Evolutionary conservation across 2,329 filamentous ascomycete genomes (phyloP).

Genomic region (Colletotrichum cereale): DNA sequence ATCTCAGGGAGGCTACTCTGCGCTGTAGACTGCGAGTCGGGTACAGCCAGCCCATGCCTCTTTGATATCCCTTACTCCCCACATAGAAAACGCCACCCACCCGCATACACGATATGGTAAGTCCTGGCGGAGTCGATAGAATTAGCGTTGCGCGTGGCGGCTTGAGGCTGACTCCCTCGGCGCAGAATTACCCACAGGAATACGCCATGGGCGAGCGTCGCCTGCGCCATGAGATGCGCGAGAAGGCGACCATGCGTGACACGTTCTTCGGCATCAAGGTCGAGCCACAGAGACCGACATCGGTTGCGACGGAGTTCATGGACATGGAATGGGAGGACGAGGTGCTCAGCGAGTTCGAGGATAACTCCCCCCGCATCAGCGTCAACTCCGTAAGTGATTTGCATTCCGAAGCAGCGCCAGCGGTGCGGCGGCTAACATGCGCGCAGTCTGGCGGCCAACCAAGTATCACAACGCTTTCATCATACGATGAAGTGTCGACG

Average conservation of each 20-base stretch:
- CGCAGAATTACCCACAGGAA: constrained; percentile 53
- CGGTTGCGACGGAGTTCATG: constrained; percentile 81
- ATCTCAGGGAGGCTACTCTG: constrained; percentile 16
- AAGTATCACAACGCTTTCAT: constrained; percentile 89
- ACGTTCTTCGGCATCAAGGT: constrained; percentile 71
- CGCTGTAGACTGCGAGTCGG: constrained; percentile 39
- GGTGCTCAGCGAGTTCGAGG: constrained; percentile 69
- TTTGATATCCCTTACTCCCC: constrained; percentile 22
- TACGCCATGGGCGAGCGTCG: constrained; percentile 51
- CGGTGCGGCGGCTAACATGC: constrained; percentile 38
- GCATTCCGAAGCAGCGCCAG: neutral
- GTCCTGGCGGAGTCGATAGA: constrained; percentile 26
- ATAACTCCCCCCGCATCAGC: constrained; percentile 76
- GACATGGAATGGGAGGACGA: constrained; percentile 81
- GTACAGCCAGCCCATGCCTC: constrained; percentile 35
- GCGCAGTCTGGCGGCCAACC: constrained; percentile 63
- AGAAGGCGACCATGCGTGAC: constrained; percentile 64
- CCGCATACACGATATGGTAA: constrained; percentile 51
- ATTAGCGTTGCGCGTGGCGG: neutral
- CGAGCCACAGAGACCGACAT: constrained; percentile 70
- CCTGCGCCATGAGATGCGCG: constrained; percentile 64
- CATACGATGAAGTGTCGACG: constrained; percentile 85
- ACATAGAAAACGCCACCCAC: constrained; percentile 28
- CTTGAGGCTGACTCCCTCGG: constrained; percentile 16
- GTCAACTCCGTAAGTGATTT: constrained; percentile 75